Evolutionary conservation across 2,329 filamentous ascomycete species (phyloP).

Genomic region (Cucurbitaria berberidis): DNA sequence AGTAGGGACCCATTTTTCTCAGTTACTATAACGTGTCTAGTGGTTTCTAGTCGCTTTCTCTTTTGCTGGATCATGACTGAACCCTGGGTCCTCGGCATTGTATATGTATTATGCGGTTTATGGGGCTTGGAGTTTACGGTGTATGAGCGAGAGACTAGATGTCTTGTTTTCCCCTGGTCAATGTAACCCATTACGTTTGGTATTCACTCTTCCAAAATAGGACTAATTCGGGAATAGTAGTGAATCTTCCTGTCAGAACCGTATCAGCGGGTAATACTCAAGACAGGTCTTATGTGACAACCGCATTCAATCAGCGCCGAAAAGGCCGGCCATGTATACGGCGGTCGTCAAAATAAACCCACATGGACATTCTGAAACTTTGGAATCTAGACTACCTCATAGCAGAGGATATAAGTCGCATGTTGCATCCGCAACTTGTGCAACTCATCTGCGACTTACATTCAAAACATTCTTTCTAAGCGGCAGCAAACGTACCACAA

Average conservation of each 20-base stretch:
- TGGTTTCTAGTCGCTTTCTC: conserved; percentile 8
- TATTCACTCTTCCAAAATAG: conserved; percentile 17
- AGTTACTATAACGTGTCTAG: neutral
- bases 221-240: conserved; percentile 2
- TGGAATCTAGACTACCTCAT: conserved; percentile 39
- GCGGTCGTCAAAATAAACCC: conserved; percentile 28
- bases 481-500: conserved; percentile 15
- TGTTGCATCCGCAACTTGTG: conserved; percentile 17
- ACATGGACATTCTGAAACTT: conserved; percentile 37
- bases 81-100: conserved; percentile 27
- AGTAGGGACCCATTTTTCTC: conserved; percentile 4
- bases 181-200: conserved; percentile 16
- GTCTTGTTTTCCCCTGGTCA: conserved; percentile 21
- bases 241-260: conserved; percentile 20
- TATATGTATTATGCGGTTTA: conserved; percentile 36
- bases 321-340: conserved; percentile 20
- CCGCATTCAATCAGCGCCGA: conserved; percentile 33
- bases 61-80: conserved; percentile 27
- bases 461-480: conserved; percentile 20
- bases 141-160: conserved; percentile 34
- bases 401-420: conserved; percentile 37
- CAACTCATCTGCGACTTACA: conserved; percentile 14
- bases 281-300: conserved; percentile 30
- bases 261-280: conserved; percentile 14
- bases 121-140: conserved; percentile 37